Conservation (phyloP, 2,329 filamentous ascomycete species). For the Talaromyces rugulosus region DNA sequence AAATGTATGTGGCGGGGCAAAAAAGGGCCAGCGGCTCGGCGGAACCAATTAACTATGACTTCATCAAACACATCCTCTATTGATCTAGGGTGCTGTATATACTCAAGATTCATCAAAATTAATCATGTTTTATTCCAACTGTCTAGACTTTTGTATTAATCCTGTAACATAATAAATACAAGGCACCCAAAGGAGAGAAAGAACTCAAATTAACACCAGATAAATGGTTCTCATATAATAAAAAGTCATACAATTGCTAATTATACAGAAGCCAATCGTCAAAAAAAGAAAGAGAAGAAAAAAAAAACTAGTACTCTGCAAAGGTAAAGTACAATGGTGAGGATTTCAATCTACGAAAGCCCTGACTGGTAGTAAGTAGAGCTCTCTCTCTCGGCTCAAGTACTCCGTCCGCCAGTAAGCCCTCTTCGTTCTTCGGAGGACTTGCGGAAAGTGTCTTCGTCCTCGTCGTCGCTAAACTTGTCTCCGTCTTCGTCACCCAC, state of each 20-base stretch:
- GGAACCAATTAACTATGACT: background rate
- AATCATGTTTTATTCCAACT: background rate
- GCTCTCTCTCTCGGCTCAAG: background rate
- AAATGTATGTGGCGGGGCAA: background rate
- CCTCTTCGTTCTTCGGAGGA: conserved; percentile 47
- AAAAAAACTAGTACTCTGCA: background rate
- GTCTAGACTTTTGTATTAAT: background rate
- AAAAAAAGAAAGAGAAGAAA: background rate
- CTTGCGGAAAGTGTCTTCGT: conserved; percentile 47
- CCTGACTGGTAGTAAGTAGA: background rate
- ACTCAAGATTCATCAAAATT: background rate
- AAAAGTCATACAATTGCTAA: background rate
- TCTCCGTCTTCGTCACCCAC: conserved; percentile 76
- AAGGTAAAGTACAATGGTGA: background rate
- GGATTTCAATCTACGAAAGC: background rate
- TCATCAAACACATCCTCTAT: background rate
- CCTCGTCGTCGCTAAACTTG: conserved; percentile 70
- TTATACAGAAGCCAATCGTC: conserved; percentile 1
- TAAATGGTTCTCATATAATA: background rate
- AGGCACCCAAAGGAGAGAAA: background rate
- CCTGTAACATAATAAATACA: background rate
- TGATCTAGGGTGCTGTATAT: too few species aligned
- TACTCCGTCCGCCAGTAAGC: conserved; percentile 37
- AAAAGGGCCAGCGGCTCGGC: background rate
- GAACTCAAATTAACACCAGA: background rate